Percentiles rank a stretch among this genome's conserved stretches.
phyloP scores from a whole-genome alignment of 495 filamentous ascomycete species.

The Penicillium argentinense region DNA sequence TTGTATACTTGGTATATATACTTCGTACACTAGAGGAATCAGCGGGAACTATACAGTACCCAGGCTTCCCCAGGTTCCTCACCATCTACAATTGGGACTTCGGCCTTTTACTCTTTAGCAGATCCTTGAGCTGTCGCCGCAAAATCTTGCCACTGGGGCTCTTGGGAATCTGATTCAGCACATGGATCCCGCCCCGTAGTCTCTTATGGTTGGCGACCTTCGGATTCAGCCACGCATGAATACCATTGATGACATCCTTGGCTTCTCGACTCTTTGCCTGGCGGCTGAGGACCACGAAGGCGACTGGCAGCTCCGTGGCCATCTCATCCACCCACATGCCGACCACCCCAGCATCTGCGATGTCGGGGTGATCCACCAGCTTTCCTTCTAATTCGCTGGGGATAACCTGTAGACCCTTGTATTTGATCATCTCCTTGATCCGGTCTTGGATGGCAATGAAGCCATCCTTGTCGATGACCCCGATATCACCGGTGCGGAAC shows the following conservation, averaged over 20 bases:
- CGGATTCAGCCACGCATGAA: constrained; percentile 42
- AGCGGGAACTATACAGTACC: no score
- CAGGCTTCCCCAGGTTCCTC: no score
- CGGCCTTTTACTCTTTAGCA: constrained; percentile 19
- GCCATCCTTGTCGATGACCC: constrained; percentile 50
- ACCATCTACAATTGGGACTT: constrained; percentile 13
- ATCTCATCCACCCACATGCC: constrained; percentile 59
- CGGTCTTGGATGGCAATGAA: constrained; percentile 66
- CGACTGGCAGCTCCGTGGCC: constrained; percentile 71
- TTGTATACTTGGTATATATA: no score
- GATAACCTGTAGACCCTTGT: constrained; percentile 73
- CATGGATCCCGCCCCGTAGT: constrained; percentile 70
- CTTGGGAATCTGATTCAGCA: constrained; percentile 74
- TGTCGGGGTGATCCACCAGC: constrained; percentile 60
- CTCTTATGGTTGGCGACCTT: constrained; percentile 65
- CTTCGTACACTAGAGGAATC: no score
- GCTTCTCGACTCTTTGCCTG: constrained; percentile 31
- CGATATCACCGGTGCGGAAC: constrained; percentile 59
- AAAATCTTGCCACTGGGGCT: constrained; percentile 79
- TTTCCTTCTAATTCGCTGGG: constrained; percentile 76
- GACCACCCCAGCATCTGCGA: constrained; percentile 74
- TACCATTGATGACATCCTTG: constrained; percentile 27
- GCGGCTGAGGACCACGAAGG: constrained; percentile 61
- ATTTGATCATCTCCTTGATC: constrained; percentile 80
- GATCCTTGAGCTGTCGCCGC: constrained; percentile 57